Conservation (phyloP, 768 basidiomycete genomes). For the Auricularia heimuer region DNA sequence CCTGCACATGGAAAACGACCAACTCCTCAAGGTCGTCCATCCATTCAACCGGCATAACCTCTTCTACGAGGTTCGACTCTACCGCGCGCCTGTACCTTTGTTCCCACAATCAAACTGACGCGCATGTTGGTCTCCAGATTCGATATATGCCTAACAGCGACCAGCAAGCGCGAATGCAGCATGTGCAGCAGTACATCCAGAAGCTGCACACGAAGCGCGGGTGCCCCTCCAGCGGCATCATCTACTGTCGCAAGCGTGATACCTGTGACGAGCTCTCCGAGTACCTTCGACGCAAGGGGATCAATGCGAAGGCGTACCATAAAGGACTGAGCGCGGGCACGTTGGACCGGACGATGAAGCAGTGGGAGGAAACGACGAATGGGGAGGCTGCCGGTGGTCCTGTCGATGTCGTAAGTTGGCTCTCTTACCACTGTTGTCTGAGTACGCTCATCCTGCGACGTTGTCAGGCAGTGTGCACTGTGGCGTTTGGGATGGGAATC, state of each 20-base stretch:
- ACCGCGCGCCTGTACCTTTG: background rate
- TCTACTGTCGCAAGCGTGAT: slow-evolving; percentile 63
- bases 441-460: background rate
- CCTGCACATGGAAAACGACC: slow-evolving; percentile 46
- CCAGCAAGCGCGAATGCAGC: slow-evolving; percentile 45
- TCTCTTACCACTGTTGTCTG: background rate
- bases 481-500: slow-evolving; percentile 83
- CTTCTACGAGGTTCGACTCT: slow-evolving; percentile 58
- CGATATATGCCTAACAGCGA: slow-evolving; percentile 50
- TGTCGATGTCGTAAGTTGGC: slow-evolving; percentile 53
- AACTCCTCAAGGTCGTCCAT: slow-evolving; percentile 55
- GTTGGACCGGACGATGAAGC: slow-evolving; percentile 44
- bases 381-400: slow-evolving; percentile 35
- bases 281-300: slow-evolving; percentile 55
- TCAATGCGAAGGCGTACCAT: slow-evolving; percentile 67
- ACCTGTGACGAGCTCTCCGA: slow-evolving; percentile 59
- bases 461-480: slow-evolving; percentile 59
- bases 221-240: slow-evolving; percentile 55
- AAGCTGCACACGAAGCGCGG: slow-evolving; percentile 51
- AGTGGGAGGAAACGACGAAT: slow-evolving; percentile 34
- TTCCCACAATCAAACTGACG: background rate
- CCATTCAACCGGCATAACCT: slow-evolving; percentile 76
- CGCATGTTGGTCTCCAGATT: slow-evolving; percentile 32
- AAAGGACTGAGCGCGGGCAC: slow-evolving; percentile 47
- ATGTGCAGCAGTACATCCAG: slow-evolving; percentile 57